Base-by-base conservation (phyloP, 164 flowering plant species). In the Cinnamomum chago region DNA sequence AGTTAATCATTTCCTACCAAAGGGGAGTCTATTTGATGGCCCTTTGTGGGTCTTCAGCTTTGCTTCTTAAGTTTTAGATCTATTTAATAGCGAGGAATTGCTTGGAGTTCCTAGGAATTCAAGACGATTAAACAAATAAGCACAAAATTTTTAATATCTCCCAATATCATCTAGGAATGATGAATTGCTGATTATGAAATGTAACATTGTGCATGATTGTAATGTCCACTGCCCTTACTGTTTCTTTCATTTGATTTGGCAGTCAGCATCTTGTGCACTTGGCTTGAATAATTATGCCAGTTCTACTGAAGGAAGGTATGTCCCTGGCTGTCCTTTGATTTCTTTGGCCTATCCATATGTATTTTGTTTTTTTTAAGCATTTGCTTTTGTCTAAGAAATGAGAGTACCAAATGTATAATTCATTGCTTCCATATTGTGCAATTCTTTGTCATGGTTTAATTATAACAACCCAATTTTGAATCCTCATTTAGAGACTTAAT, bases 261-360 rank as follows among this genome's bases (percentile, higher is more conserved):
- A 95, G 99, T 90, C 98, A 66, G 84, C 86, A 22, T 89, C 97
- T 47, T 93, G 96, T 79, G 81, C 85, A 9, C 84, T 95, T 85
- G 97, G 92, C 60, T 76, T 95, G 85, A 95, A 95, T 83, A 83
- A 71, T 78, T 95, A 83, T 81, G 91, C 93, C 27, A 82, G 84
- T 75, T 78, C 92, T 60, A 76, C 51, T 77, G 98, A 92, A 77
- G 77, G 80, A 88, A 93, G 99, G 99, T 95, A 47, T 50, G 76
- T 70, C 72, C 67, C 79, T 73, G 22, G 72, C 62, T 73, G 22
- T 74, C 24, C 47, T 68, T 55, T n/a, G 11, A 11, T 62, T 65
- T 65, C 3, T 60, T 20, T 64, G n/a, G 4, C 67, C 24, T 47
- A 18, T 14, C 24, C 11, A 23, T 51, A 70, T 47, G 24, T 68